Conservation (phyloP, 2,329 filamentous ascomycete species). For the Mollisiaceae sp. region DNA sequence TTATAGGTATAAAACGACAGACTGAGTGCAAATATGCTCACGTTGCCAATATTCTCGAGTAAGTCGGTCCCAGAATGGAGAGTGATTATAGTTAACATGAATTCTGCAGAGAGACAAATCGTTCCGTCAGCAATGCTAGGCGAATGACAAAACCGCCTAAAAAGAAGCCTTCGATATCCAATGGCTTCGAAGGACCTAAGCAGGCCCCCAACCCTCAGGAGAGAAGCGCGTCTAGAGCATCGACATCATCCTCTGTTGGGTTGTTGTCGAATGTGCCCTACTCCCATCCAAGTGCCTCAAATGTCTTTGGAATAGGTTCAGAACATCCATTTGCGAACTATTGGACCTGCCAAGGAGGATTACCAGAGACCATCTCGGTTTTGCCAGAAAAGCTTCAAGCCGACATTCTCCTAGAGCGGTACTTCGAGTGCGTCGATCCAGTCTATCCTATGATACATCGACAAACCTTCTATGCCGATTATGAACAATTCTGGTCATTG, state of each 20-base stretch:
- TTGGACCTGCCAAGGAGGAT: conserved; percentile 79
- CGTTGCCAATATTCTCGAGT: conserved; percentile 79
- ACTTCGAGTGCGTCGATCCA: conserved; percentile 76
- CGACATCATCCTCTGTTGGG: conserved; percentile 52
- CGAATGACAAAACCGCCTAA: conserved; percentile 63
- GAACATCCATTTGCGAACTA: conserved; percentile 84
- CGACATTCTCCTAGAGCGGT: conserved; percentile 68
- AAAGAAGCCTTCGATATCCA: conserved; percentile 49
- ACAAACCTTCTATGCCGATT: conserved; percentile 77
- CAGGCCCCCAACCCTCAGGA: conserved; percentile 33
- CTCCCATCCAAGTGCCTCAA: conserved; percentile 71
- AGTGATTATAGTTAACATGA: background rate
- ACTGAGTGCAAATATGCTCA: conserved; percentile 77
- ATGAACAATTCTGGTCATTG: conserved; percentile 77
- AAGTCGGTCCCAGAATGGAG: conserved; percentile 42
- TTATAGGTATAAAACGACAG: conserved; percentile 73
- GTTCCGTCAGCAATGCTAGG: conserved; percentile 57
- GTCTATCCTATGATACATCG: conserved; percentile 82
- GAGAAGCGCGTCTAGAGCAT: conserved; percentile 35
- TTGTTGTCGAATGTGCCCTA: conserved; percentile 76
- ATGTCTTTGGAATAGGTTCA: conserved; percentile 80
- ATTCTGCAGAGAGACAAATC: conserved; percentile 58
- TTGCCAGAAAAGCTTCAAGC: conserved; percentile 78
- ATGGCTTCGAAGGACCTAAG: conserved; percentile 33
- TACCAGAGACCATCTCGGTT: conserved; percentile 76